Evolutionary conservation across 345 rosid genomes (phyloP).

Genomic region (Pugionium cornutum): DNA sequence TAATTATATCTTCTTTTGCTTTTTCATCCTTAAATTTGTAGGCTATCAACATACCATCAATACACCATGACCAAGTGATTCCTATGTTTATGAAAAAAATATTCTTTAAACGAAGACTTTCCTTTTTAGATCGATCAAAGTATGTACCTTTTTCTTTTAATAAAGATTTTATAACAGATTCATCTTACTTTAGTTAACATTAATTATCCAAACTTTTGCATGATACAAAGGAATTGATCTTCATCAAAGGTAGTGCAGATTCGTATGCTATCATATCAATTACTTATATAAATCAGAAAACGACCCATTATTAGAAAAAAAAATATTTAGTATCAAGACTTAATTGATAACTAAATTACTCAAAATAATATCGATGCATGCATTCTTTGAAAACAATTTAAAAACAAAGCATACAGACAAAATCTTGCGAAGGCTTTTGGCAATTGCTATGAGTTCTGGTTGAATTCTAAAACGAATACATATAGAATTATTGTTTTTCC

Average conservation of each 20-base stretch:
- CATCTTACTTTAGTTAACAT: slow-evolving; percentile 35
- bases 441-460: slow-evolving; percentile 34
- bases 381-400: slow-evolving; percentile 32
- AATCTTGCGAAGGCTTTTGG: slow-evolving; percentile 38
- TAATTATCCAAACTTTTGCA: slow-evolving; percentile 38
- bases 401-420: slow-evolving; percentile 32
- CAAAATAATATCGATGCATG: slow-evolving; percentile 16
- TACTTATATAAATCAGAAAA: slow-evolving; percentile 32
- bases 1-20: too few species aligned
- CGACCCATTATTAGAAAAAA: slow-evolving; percentile 18
- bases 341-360: slow-evolving; percentile 6
- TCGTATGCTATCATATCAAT: slow-evolving; percentile 33
- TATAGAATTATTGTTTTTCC: slow-evolving; percentile 8
- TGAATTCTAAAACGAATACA: slow-evolving; percentile 21
- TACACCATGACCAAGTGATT: slow-evolving; percentile 12
- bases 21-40: slow-evolving; percentile 18
- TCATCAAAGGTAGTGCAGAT: slow-evolving; percentile 45
- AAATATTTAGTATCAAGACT: slow-evolving; percentile 23
- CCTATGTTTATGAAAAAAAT: slow-evolving; percentile 23
- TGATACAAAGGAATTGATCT: slow-evolving; percentile 29
- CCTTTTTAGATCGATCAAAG: slow-evolving; percentile 26
- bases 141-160: slow-evolving; percentile 32
- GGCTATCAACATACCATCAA: slow-evolving; percentile 34
- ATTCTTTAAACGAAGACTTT: slow-evolving; percentile 30
- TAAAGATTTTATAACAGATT: slow-evolving; percentile 32